Evolutionary conservation across 805 yeast species (phyloP).

Genomic region (Spathaspora boniae): DNA sequence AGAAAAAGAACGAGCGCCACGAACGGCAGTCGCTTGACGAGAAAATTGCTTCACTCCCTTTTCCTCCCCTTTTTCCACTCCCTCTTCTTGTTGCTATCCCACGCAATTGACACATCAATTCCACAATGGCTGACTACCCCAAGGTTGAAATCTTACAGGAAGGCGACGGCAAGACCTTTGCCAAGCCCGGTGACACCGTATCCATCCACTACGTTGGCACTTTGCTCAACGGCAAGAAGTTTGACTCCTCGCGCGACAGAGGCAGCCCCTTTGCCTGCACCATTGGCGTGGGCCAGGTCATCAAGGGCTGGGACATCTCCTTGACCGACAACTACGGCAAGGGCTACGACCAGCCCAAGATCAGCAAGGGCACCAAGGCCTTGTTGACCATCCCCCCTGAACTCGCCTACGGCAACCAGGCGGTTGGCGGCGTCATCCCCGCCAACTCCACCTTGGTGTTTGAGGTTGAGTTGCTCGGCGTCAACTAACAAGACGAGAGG

Average conservation of each 20-base stretch:
- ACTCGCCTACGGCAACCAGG: constrained; percentile 91
- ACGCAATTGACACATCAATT: not conserved
- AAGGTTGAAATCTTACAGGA: constrained; percentile 41
- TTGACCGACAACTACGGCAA: constrained; percentile 9
- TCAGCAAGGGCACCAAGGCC: constrained; percentile 91
- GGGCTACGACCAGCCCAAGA: constrained; percentile 87
- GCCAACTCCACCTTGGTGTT: constrained; percentile 91
- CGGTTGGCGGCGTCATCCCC: constrained; percentile 95
- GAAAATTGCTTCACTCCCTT: no score
- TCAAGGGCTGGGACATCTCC: constrained; percentile 46
- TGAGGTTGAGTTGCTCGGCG: constrained; percentile 69
- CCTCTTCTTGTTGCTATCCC: constrained; percentile 1
- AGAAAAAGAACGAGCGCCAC: no score
- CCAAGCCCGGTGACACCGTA: constrained; percentile 81
- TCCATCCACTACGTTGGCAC: constrained; percentile 96
- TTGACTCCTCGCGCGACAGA: constrained; percentile 93
- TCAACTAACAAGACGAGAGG: no score
- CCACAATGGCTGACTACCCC: not conserved
- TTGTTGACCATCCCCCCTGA: constrained; percentile 88
- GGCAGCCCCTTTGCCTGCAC: constrained; percentile 91
- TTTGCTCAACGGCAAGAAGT: constrained; percentile 90
- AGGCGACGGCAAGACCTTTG: constrained; percentile 87
- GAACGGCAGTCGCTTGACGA: no score
- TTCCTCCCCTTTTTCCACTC: not conserved
- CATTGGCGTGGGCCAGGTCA: constrained; percentile 96